Base-by-base conservation (phyloP, 768 basidiomycete genomes). In the Leccinellum albellum region DNA sequence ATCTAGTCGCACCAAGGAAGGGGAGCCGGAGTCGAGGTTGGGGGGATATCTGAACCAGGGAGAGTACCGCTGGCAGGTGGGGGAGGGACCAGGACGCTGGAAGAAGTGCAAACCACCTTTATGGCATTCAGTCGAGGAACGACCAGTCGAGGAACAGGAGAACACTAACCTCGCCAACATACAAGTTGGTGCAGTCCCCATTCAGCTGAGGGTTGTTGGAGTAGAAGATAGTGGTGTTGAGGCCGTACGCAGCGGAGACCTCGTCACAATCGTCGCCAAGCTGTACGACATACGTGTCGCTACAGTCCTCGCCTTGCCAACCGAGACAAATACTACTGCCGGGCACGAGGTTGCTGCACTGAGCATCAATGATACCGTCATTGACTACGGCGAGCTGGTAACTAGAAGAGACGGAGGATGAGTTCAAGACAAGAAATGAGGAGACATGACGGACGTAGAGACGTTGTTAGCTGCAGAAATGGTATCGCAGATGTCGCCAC, bases 141-240 rank as follows among this genome's bases (percentile, higher is more conserved):
- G n/a, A 10, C 8, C 17, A 48, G 2, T 26, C 21, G 50, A 15
- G 13, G 6, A 3, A 20, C 2, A 13, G 33, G 9, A 45, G 44
- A 3, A 17, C 8, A 75, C 79, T 54, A 50, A 90, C 89, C 82
- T 91, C 86, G 66, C 85, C 88, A 56, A 87, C 66, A 72, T 90
- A 89, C 69, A 92, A 75, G 76, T 91, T 91, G 61, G 62, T 72
- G 71, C 84, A 88, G 0, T 68, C 74, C 0, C 47, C 3, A 63
- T 82, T 60, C 62, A 91, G 77, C 70, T 90, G 85, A 20, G 88
- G 90, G 81, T 93, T 93, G 82, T 91, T 91, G 57, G 61, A 15
- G 66, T 69, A 75, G 29, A 93, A 75, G 5, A 83, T 76, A 35
- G 82, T 82, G 24, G 63, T 55, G 76, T 85, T 81, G 70, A 88